Evolutionary conservation across 75 land plant species (phyloP), one percentile per base, ranked within the genome.

Genomic region (Cupressus sempervirens): DNA sequence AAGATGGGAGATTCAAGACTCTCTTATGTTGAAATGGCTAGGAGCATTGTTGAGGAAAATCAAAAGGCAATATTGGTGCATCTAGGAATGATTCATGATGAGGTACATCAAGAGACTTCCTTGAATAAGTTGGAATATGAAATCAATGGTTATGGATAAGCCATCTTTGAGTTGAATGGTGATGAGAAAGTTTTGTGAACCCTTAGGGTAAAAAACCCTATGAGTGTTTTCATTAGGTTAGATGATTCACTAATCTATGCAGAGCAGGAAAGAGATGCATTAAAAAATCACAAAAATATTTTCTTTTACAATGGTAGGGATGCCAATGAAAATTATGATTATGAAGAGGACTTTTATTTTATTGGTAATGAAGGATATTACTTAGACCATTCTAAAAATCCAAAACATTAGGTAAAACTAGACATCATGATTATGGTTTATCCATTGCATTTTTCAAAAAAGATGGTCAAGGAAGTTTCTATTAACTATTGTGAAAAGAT

Each of bases 81-180:
- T 52, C 92, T 96, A 48, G 94, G 94, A 75, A 86, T 84, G 43
- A 88, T 90, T 46, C 95, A 90, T 86, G 43, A 72, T 81, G 96
- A 94, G 74, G 89, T 94, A 76, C 92, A 92, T 83, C 85, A 83
- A 38, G 88, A 90, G 50, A 50, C 74, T 11, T 90, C 94, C 30
- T 90, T 96, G 92, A 88, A 92, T 20, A 98, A 97, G 80, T 91
- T 91, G 84, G 88, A 90, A 65, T 97, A 92, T 88, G 79, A 94
- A 20, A 84, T 96, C 76, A 98, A 97, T 88, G 98, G 94, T 68
- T 94, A 86, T 90, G 99, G 99, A 93, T 98, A 98, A 68, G 80
- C 34, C 82, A 77, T 46, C 81, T 83, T 93, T 89, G 93, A 93
- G 86, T 86, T 93, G 34, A 82, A 86, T 73, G 89, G 90, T 90